Conservation (phyloP, 2,329 filamentous ascomycete species). For the Phaeomoniella chlamydospora region DNA sequence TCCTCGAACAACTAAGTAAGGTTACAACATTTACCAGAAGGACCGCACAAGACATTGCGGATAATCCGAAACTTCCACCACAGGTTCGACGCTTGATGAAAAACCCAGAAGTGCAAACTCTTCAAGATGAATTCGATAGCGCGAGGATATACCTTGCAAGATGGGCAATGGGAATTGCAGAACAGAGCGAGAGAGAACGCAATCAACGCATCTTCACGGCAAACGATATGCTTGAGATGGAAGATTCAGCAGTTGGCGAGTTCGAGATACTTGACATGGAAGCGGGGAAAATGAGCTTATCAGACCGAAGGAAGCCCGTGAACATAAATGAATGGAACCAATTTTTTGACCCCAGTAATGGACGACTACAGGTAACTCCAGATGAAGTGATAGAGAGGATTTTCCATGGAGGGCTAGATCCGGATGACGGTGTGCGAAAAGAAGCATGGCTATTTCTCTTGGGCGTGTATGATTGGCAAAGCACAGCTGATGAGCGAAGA, state of each 20-base stretch:
- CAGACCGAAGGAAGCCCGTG: slow-evolving; percentile 63
- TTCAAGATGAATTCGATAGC: slow-evolving; percentile 96
- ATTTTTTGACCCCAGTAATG: slow-evolving; percentile 67
- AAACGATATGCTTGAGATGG: slow-evolving; percentile 79
- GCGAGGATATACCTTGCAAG: slow-evolving; percentile 85
- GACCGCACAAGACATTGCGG: slow-evolving; percentile 80
- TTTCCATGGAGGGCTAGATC: slow-evolving; percentile 82
- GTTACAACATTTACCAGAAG: slow-evolving; percentile 90
- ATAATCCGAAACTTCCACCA: slow-evolving; percentile 81
- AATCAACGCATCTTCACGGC: slow-evolving; percentile 86
- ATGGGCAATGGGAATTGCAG: slow-evolving; percentile 98
- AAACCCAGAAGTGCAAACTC: slow-evolving; percentile 85
- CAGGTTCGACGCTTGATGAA: slow-evolving; percentile 72
- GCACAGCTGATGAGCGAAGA: slow-evolving; percentile 69
- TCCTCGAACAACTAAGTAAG: slow-evolving; percentile 92
- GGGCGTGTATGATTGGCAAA: slow-evolving; percentile 87
- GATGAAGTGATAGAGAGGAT: slow-evolving; percentile 96
- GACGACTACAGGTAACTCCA: slow-evolving; percentile 61
- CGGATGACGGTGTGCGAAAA: slow-evolving; percentile 83
- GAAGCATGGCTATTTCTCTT: slow-evolving; percentile 93
- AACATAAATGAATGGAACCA: slow-evolving; percentile 77
- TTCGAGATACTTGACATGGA: slow-evolving; percentile 86
- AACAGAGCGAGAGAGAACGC: slow-evolving; percentile 82
- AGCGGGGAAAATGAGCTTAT: slow-evolving; percentile 54
- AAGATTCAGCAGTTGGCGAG: slow-evolving; percentile 87